Base-by-base conservation (phyloP, 177 flowering plant species). In the Telopea speciosissima region DNA sequence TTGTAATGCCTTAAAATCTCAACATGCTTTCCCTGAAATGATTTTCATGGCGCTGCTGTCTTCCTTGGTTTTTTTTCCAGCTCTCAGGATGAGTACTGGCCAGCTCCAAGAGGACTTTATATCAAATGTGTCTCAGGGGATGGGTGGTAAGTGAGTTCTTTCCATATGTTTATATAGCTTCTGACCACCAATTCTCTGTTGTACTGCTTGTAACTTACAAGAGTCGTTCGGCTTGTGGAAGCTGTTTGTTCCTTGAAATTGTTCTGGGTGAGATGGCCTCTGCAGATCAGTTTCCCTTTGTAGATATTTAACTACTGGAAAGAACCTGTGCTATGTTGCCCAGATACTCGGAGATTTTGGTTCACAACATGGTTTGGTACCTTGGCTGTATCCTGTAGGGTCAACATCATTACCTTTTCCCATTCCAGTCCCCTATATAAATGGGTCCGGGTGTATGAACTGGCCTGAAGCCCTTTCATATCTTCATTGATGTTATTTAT, bases 131-230 rank as follows among this genome's bases (percentile, higher is more conserved):
- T 62, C 63, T 63, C 44, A 65, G 65, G 74, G 78, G 78, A 62
- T 77, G 80, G 80, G 80, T 79, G 88, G 84, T 78, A 72, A 79
- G 84, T 83, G 80, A 80, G 79, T 69, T 63, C 73, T 67, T 67
- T 70, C 28, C 73, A 67, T 68, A 62, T 72, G 69, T 75, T 76
- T 70, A 72, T 70, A 72, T 65, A 71, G 65, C 70, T 78, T 77
- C 82, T 69, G 69, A 73, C 76, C 81, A 73, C 72, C 78, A 64
- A 66, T 69, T 70, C 74, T 74, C 72, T 31, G 60, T 67, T 74
- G 71, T 74, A 71, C 66, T 73, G 68, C 68, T 68, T 78, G 76
- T 77, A 79, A 68, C 71, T 67, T 77, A 28, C 68, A n/a, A 58
- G 73, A 42, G 73, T 63, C 60, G 71, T 65, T 75, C 62, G 66